Evolutionary conservation across 768 basidiomycete species (phyloP).

Genomic region (Mycena polygramma): DNA sequence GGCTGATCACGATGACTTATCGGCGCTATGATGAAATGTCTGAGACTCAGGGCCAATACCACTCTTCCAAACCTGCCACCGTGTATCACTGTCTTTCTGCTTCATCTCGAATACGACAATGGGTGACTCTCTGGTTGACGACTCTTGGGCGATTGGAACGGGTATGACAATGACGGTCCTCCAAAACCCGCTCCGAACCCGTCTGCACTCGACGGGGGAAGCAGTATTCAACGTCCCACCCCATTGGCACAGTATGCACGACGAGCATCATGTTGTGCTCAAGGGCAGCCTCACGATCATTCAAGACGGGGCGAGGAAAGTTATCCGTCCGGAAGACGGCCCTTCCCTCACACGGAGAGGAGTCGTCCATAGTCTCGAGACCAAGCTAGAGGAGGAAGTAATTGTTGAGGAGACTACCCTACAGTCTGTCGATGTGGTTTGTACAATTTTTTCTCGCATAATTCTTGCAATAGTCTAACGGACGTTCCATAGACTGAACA

Average conservation of each 20-base stretch:
- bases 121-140: background rate
- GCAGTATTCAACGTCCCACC: background rate
- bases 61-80: no score
- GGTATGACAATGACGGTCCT: slow-evolving; percentile 5
- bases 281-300: slow-evolving; percentile 9
- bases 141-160: background rate
- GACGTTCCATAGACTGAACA: slow-evolving; percentile 3
- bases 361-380: slow-evolving; percentile 16
- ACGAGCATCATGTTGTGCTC: slow-evolving; percentile 8
- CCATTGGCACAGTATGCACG: slow-evolving; percentile 9
- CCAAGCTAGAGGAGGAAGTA: slow-evolving; percentile 1
- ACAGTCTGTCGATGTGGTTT: background rate
- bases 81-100: no score
- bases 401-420: slow-evolving; percentile 7
- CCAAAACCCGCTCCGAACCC: slow-evolving; percentile 17
- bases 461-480: background rate
- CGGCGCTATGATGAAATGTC: no score
- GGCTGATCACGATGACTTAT: no score
- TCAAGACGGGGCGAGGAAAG: background rate
- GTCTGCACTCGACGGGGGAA: slow-evolving; percentile 5
- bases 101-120: background rate
- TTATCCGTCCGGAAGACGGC: slow-evolving; percentile 8
- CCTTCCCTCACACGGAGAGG: background rate
- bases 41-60: no score
- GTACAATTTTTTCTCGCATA: background rate